Conservation (phyloP, 208 protist genomes). For the Acanthamoeba lenticulata region DNA sequence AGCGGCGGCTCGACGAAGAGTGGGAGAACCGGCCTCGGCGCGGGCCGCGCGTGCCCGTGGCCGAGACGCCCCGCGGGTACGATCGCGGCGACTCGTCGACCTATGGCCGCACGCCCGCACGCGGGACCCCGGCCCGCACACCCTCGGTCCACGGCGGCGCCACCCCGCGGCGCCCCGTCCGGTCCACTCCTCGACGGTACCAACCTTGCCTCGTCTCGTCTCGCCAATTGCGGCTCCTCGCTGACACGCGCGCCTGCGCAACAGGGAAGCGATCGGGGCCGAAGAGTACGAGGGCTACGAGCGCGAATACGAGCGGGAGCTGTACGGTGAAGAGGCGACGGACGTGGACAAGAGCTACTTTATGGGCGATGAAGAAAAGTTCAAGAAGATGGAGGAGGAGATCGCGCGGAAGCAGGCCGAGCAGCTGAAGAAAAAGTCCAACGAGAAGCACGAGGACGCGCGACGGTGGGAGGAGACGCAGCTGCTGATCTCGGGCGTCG, state of each 20-base stretch:
- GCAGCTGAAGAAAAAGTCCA: constrained; percentile 29
- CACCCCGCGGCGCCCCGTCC: background rate
- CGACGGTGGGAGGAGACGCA: constrained; percentile 25
- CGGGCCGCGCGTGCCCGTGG: constrained; percentile 31
- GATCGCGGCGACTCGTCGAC: constrained; percentile 26
- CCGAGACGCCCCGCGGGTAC: constrained; percentile 37
- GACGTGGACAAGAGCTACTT: background rate
- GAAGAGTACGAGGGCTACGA: constrained; percentile 44
- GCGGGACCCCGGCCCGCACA: background rate
- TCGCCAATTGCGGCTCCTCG: background rate
- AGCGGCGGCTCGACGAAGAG: constrained; percentile 1
- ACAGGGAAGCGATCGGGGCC: background rate
- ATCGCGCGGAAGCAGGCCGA: constrained; percentile 60
- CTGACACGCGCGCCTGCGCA: background rate
- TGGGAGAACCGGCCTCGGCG: constrained; percentile 31
- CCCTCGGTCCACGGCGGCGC: background rate
- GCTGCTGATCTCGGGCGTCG: background rate
- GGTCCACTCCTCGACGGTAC: background rate
- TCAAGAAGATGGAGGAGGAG: constrained; percentile 68
- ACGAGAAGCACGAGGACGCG: constrained; percentile 19
- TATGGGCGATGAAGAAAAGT: constrained; percentile 60
- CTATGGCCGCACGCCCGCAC: background rate
- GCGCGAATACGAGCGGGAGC: constrained; percentile 30
- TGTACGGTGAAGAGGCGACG: constrained; percentile 25
- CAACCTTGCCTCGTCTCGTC: background rate